Percentiles rank a stretch among this genome's conserved stretches.
Evolutionary conservation across 2,329 filamentous ascomycete species (phyloP).

Genomic region (Nemania sp.): DNA sequence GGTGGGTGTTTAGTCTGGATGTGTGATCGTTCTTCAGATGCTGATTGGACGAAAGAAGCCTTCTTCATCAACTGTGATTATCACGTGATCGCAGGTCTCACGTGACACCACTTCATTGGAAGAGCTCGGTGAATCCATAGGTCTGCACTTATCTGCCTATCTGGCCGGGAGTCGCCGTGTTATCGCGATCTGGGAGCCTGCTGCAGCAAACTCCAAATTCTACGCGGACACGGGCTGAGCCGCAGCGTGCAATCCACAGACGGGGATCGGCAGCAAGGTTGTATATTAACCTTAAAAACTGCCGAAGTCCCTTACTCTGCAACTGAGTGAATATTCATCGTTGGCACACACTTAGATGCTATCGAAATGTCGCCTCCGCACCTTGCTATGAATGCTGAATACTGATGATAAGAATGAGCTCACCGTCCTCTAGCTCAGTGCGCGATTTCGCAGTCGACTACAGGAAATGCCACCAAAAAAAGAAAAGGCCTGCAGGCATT

Average conservation of each 20-base stretch:
- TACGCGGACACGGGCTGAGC: conserved; percentile 8
- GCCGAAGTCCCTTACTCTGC: no score
- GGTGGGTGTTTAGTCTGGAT: neutral
- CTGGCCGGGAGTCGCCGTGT: neutral
- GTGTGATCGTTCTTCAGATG: neutral
- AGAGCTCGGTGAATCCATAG: no score
- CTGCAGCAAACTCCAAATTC: neutral
- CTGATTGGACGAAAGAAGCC: conserved; percentile 24
- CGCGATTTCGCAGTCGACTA: neutral
- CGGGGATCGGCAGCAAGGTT: conserved; percentile 10
- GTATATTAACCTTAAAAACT: conserved; percentile 15
- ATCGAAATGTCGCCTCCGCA: no score
- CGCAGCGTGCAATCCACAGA: conserved; percentile 2
- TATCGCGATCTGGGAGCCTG: neutral
- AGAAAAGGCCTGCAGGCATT: neutral
- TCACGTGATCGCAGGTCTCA: conserved; percentile 23
- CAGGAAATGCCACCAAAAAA: neutral
- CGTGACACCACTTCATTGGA: conserved; percentile 15
- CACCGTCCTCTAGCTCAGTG: no score
- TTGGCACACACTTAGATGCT: no score
- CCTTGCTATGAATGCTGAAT: no score
- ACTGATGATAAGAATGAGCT: no score
- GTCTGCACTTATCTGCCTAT: no score
- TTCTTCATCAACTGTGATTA: no score
- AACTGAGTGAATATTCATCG: no score